Evolutionary conservation across 1,284 basidiomycete genomes (phyloP), one percentile per base, ranked within the genome.

Genomic region (Volvariella volvacea): DNA sequence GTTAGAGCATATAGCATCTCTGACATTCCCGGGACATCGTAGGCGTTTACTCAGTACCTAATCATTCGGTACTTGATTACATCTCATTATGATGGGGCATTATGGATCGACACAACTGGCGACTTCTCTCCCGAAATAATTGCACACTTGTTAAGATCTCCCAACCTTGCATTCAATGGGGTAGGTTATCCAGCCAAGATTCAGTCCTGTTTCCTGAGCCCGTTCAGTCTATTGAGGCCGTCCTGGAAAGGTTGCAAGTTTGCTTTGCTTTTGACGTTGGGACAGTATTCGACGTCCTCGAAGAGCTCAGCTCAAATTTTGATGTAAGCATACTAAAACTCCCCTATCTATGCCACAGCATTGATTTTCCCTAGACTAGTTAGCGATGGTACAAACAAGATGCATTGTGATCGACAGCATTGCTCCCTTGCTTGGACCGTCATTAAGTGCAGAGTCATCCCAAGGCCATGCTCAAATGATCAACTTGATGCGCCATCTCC

Each of bases 381-480:
- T n/a, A 36, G 7, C 34, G n/a, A 36, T 20, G n/a, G 15, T 15
- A 6, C 34, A 15, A 15, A 16, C 34, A 4, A 36, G n/a, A 36
- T 75, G 71, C 43, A 55, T 89, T 12, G 73, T 88, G 10, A 70
- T 89, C 38, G 86, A 88, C 56, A 58, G 70, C 15, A 65, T 88
- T 30, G 83, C 85, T 1, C 62, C 78, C 10, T 65, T 89, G n/a
- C 58, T 89, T n/a, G 70, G 74, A 7, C 77, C 82, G 1, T 64
- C 74, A 40, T 64, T 89, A n/a, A 83, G 74, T 50, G 74, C 73
- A 1, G 65, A 74, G 2, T 81, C 84, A 4, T 75, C 83, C 1
- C 78, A 87, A 65, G 87, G 86, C 2, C 86, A 88, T 56, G 80
- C 85, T 0, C 64, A 75, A n/a, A 85, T 89, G 82, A 72, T 72